Evolutionary conservation across 1,139 yeast genomes (phyloP).

Genomic region (Lodderomyces parapsilosis): DNA sequence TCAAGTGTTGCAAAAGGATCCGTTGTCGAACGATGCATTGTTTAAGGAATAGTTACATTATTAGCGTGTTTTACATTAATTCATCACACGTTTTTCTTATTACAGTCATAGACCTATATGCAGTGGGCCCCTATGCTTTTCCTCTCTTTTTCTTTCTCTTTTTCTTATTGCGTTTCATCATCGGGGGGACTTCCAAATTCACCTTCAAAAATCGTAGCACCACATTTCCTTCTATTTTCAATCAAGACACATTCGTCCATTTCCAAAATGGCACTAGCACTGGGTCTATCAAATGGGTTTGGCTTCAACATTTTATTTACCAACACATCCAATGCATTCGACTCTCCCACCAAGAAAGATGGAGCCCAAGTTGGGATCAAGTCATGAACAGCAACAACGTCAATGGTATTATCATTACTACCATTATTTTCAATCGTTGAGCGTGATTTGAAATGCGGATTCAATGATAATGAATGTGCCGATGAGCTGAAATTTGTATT

Average conservation of each 20-base stretch:
- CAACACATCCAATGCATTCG: conserved; percentile 69
- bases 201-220: conserved; percentile 95
- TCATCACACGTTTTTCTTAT: background rate
- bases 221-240: conserved; percentile 83
- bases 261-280: conserved; percentile 65
- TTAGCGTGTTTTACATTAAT: background rate
- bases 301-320: conserved; percentile 93
- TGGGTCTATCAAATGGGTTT: conserved; percentile 77
- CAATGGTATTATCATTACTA: background rate
- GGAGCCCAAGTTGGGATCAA: conserved; percentile 81
- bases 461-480: conserved; percentile 8
- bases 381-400: conserved; percentile 19
- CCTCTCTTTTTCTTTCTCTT: background rate
- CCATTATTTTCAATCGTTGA: background rate
- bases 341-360: conserved; percentile 64
- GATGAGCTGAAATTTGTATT: conserved; percentile 8
- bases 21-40: conserved; percentile 75
- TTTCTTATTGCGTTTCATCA: conserved; percentile 5
- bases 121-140: too few relatives aligned
- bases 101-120: background rate
- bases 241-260: conserved; percentile 76
- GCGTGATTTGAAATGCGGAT: conserved; percentile 8
- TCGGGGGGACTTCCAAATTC: conserved; percentile 62
- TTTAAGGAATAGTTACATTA: conserved; percentile 42
- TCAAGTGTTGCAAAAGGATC: conserved; percentile 74